Conservation (phyloP, 31 red algal genomes). For the Odonthalia washingtoniensis region DNA sequence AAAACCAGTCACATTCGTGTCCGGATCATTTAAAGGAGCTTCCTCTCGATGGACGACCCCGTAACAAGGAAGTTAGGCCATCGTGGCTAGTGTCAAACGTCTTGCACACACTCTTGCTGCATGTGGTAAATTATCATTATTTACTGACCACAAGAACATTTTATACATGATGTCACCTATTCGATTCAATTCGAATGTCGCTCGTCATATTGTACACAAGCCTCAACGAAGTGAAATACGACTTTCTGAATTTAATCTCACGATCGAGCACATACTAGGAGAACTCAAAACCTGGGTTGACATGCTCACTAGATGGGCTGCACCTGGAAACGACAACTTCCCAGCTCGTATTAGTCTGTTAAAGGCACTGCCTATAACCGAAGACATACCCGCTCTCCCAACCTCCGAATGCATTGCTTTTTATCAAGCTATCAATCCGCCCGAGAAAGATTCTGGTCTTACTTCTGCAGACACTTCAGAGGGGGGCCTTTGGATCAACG, state of each 20-base stretch:
- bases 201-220: slow-evolving; percentile 51
- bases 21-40: slow-evolving; percentile 31
- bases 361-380: neutral
- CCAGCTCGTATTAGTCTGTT: neutral
- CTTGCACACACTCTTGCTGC: slow-evolving; percentile 40
- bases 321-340: neutral
- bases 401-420: neutral
- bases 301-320: slow-evolving; percentile 51
- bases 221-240: slow-evolving; percentile 44
- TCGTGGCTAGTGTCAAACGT: slow-evolving; percentile 35
- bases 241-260: slow-evolving; percentile 52
- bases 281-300: slow-evolving; percentile 45
- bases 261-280: slow-evolving; percentile 45
- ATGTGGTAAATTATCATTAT: slow-evolving; percentile 42
- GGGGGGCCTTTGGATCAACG: neutral
- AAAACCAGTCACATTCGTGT: slow-evolving; percentile 16
- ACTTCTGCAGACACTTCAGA: neutral
- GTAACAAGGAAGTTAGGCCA: slow-evolving; percentile 41
- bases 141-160: slow-evolving; percentile 66
- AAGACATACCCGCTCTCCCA: neutral
- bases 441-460: neutral
- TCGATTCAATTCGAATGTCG: slow-evolving; percentile 42
- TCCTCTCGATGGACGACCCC: slow-evolving; percentile 49
- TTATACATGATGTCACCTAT: slow-evolving; percentile 48
- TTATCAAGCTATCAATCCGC: neutral